Evolutionary conservation across 2,329 filamentous ascomycete genomes (phyloP), one percentile per base, ranked within the genome.

Genomic region (Venturia nashicola): DNA sequence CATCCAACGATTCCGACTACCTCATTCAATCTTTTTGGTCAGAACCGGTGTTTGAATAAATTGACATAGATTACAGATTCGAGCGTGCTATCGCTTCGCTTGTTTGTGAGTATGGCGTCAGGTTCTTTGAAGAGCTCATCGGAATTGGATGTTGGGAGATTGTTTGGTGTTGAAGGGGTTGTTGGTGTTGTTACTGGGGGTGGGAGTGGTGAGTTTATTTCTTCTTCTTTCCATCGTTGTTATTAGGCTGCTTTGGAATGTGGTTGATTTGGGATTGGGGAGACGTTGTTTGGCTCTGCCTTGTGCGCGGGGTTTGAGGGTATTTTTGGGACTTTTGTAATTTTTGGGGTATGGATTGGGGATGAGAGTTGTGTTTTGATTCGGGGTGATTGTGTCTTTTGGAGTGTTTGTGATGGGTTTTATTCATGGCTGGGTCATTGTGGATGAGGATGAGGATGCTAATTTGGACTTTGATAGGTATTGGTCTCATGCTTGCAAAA

Each of bases 111-210:
- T 9, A 27, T 51, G 46, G 20, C 12, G 20, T 23, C 20, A 20
- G 46, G 1, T 3, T 39, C 9, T 27, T 4, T 12, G 5, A 51
- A 51, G 46, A 51, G 46, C 46, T 46, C 27, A 27, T 27, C 60
- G 43, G 44, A 42, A 20, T 20, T 51, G 42, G 44, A 51, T 46
- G 42, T 51, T 14, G n/a, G 9, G n/a, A 51, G 43, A 4, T 70
- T 84, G 6, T 83, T 83, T 72, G 76, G 75, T 18, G 79, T 83
- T 67, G 75, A 82, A 64, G 80, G 77, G 62, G 74, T 81, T 27
- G 78, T 83, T 3, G 80, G 75, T 27, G 78, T 83, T 61, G 72
- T 84, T 61, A 84, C 81, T 2, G 82, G 82, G 40, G 81, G 80
- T 59, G 81, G 81, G 46, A 65, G 64, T 75, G 74, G 75, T 57